Evolutionary conservation across 129 eudicot species (phyloP).

Genomic region (Helichrysum umbraculigerum): DNA sequence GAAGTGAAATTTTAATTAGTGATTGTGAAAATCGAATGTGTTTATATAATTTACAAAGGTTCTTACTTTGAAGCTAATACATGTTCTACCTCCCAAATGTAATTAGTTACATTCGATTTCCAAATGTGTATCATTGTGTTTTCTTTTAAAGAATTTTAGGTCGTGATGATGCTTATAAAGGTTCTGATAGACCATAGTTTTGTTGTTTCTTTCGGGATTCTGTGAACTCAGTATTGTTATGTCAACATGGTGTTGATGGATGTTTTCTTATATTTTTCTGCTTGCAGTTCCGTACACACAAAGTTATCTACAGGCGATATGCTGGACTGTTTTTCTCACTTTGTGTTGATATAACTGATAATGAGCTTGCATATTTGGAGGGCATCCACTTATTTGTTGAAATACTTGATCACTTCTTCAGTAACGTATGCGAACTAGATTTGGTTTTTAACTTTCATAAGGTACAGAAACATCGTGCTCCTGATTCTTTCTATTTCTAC

Average conservation of each 20-base stretch:
- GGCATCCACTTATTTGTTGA: constrained; percentile 88
- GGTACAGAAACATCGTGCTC: constrained; percentile 37
- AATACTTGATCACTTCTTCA: constrained; percentile 91
- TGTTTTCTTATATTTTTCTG: constrained; percentile 6
- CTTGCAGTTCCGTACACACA: constrained; percentile 91
- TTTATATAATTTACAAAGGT: neutral
- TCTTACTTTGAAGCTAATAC: neutral
- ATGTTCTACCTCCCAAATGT: neutral
- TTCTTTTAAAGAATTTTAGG: neutral
- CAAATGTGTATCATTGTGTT: neutral
- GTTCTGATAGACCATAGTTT: neutral
- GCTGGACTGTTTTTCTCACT: constrained; percentile 92
- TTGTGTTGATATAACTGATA: constrained; percentile 89
- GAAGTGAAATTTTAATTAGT: neutral
- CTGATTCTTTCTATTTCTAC: neutral
- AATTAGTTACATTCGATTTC: neutral
- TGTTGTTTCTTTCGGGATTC: neutral
- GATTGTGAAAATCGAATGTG: neutral
- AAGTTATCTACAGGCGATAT: constrained; percentile 89
- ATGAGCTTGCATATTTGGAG: constrained; percentile 81
- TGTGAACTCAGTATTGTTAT: neutral
- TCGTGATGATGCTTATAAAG: neutral
- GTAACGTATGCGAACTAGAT: constrained; percentile 92
- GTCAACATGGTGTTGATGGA: neutral
- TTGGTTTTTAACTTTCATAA: constrained; percentile 90